Percentiles rank a stretch among this genome's conserved stretches.
phyloP scores from a whole-genome alignment of 176 grass and related monocot species.

The Raddia guianensis region DNA sequence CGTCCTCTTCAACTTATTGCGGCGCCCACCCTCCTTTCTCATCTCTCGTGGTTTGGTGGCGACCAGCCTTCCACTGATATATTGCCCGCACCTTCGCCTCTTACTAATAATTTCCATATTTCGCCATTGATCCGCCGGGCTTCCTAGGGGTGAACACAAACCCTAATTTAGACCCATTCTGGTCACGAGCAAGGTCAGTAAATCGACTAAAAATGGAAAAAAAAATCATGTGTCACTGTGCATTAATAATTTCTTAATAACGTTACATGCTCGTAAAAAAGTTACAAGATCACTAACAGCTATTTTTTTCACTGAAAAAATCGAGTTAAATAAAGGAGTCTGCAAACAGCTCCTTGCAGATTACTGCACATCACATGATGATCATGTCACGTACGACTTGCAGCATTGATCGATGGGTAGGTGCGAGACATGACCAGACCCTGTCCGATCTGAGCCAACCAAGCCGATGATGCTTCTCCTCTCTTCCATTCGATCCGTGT shows the following conservation, averaged over 20 bases:
- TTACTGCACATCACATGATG: slow-evolving; percentile 12
- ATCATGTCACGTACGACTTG: slow-evolving; percentile 40
- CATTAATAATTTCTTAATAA: neutral
- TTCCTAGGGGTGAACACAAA: too few relatives aligned
- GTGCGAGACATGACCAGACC: slow-evolving; percentile 50
- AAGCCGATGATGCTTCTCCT: neutral
- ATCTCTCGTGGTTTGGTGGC: too few relatives aligned
- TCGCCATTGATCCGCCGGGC: too few relatives aligned
- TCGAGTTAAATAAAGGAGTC: neutral
- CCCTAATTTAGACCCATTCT: too few relatives aligned
- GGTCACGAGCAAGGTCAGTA: too few relatives aligned
- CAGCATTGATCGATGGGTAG: slow-evolving; percentile 16
- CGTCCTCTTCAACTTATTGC: too few relatives aligned
- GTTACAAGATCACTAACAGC: neutral
- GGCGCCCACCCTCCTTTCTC: too few relatives aligned
- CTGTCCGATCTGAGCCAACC: slow-evolving; percentile 40
- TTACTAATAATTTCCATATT: too few relatives aligned
- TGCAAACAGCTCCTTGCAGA: neutral
- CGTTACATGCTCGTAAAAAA: neutral
- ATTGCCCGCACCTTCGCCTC: too few relatives aligned
- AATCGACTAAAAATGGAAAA: too few relatives aligned
- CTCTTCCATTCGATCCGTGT: neutral
- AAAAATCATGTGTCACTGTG: too few relatives aligned
- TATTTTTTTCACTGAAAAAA: neutral
- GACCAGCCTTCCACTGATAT: too few relatives aligned